Percentiles rank a stretch among this genome's conserved stretches.
Conservation (phyloP, 177 flowering plant genomes). For the Vitis hybrid region DNA sequence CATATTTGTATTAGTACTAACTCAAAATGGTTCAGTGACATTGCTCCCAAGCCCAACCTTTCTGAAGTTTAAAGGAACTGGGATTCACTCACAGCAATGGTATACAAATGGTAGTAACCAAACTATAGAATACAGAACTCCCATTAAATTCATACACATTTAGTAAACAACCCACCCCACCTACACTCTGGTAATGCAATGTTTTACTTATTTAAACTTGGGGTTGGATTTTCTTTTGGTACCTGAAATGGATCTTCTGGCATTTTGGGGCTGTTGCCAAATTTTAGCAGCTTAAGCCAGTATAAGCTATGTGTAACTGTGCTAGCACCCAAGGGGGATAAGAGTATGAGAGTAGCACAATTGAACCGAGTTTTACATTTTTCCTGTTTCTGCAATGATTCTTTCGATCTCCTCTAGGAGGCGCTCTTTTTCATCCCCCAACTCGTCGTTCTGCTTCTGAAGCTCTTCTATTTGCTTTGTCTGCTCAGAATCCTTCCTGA, state of each 20-base stretch:
- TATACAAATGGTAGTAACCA: background rate
- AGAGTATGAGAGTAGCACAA: background rate
- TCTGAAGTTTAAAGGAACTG: background rate
- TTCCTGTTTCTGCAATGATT: constrained; percentile 48
- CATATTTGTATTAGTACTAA: too few species aligned
- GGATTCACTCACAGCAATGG: background rate
- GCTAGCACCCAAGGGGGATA: background rate
- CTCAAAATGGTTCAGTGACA: too few species aligned
- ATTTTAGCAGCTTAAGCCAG: background rate
- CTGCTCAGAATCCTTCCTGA: constrained; percentile 89
- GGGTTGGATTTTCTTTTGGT: background rate
- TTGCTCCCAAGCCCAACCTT: too few species aligned
- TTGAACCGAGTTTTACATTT: constrained; percentile 16
- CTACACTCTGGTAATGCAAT: background rate
- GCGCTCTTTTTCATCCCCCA: constrained; percentile 65
- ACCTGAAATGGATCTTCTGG: background rate
- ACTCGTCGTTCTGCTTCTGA: constrained; percentile 67
- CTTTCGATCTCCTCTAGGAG: constrained; percentile 77
- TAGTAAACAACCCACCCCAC: background rate
- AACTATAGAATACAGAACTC: background rate
- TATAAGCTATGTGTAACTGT: background rate
- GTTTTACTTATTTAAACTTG: background rate
- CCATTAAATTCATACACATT: background rate
- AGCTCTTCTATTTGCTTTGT: constrained; percentile 88
- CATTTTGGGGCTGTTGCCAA: background rate